Conservation (phyloP, 352 stramenopile species). For the Phytophthora hibernalis region DNA sequence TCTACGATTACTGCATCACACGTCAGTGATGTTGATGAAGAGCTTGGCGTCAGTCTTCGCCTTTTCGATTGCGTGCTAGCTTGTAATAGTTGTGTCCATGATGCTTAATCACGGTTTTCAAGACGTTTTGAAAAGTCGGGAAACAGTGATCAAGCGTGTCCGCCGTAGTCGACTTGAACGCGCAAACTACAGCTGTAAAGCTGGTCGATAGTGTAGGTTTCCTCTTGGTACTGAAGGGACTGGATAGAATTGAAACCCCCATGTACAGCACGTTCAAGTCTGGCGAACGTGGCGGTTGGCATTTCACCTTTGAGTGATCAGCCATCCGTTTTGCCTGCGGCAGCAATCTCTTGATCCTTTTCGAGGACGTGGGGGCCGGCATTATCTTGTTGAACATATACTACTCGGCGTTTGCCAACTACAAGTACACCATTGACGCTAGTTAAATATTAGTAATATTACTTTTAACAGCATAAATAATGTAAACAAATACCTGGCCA, state of each 20-base stretch:
- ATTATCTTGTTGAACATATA: neutral
- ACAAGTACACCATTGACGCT: neutral
- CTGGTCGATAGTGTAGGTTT: conserved; percentile 13
- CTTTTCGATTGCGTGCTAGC: conserved; percentile 8
- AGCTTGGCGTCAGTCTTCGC: neutral
- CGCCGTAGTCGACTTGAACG: neutral
- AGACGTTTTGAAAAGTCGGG: conserved; percentile 8
- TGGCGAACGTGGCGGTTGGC: neutral
- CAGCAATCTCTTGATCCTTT: neutral
- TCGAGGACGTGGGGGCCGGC: neutral
- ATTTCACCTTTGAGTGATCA: neutral
- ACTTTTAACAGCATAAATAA: too few relatives aligned
- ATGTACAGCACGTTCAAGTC: neutral
- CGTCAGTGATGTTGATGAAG: neutral
- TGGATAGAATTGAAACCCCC: neutral
- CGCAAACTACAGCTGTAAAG: neutral
- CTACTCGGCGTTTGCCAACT: neutral
- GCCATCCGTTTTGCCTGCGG: neutral
- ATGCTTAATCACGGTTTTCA: conserved; percentile 11
- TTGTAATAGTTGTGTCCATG: conserved; percentile 15
- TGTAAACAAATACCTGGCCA: conserved; percentile 1
- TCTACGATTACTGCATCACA: conserved; percentile 1
- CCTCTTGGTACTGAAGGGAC: neutral
- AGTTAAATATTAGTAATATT: too few relatives aligned
- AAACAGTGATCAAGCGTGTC: conserved; percentile 6